A percentile compares a stretch with the other conserved stretches of the same genome.
phyloP scores from a whole-genome alignment of 2,329 filamentous ascomycete species.

The Didymella pomorum region DNA sequence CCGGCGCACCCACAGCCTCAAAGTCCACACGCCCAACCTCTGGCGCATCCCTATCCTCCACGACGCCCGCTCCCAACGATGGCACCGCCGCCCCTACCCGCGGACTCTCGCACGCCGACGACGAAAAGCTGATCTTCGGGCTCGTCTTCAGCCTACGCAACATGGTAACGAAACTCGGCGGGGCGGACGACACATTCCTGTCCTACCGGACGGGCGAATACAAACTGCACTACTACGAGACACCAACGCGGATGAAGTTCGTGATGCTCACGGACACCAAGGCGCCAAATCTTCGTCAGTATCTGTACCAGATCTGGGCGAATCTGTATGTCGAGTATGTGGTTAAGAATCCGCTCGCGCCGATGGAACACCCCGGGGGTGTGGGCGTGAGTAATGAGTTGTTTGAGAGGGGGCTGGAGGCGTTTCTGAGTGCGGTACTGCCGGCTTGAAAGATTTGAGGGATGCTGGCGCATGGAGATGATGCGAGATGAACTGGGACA shows the following conservation, averaged over 20 bases:
- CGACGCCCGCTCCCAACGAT: slow-evolving; percentile 24
- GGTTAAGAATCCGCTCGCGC: slow-evolving; percentile 70
- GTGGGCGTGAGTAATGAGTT: slow-evolving; percentile 71
- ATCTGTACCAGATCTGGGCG: slow-evolving; percentile 97
- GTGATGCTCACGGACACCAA: slow-evolving; percentile 94
- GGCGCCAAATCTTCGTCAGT: slow-evolving; percentile 88
- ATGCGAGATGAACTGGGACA: too few species aligned
- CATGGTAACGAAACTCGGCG: slow-evolving; percentile 94
- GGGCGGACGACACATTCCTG: slow-evolving; percentile 90
- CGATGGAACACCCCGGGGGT: slow-evolving; percentile 67
- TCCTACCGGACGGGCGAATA: slow-evolving; percentile 93
- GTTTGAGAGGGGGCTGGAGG: slow-evolving; percentile 73
- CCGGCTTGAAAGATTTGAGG: slow-evolving; percentile 41
- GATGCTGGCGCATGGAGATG: too few species aligned
- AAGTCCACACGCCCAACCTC: slow-evolving; percentile 61
- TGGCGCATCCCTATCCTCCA: slow-evolving; percentile 53
- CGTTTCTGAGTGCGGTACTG: slow-evolving; percentile 69
- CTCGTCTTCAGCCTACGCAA: slow-evolving; percentile 96
- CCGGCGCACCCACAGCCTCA: slow-evolving; percentile 32
- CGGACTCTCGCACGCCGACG: slow-evolving; percentile 70
- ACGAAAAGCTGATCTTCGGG: slow-evolving; percentile 97
- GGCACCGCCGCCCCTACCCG: slow-evolving; percentile 33
- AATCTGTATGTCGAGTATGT: slow-evolving; percentile 97
- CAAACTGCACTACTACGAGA: slow-evolving; percentile 99
- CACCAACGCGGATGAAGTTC: slow-evolving; percentile 92